Base-by-base conservation (phyloP, 495 filamentous ascomycete species). In the Ascobolus immersus region DNA sequence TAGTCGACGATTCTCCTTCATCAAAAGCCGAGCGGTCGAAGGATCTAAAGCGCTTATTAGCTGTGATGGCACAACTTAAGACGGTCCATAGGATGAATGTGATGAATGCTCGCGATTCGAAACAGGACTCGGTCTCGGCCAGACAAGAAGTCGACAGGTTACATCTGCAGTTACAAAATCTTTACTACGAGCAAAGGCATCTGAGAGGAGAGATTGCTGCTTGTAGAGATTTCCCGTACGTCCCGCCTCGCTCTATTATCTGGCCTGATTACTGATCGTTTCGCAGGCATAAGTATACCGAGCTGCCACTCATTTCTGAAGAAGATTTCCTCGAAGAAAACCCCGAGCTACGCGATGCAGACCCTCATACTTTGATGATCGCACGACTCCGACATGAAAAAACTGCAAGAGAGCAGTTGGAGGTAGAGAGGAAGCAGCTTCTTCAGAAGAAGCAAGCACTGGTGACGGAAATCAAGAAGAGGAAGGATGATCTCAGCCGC, bases 101-200 rank as follows among this genome's bases (percentile, higher is more conserved):
- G 41, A 62, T 91, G 35, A 61, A 65, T 12, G 75, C 84, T 22
- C 70, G 86, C 36, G 67, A 81, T 35, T 91, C 82, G 21, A 96
- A 94, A 49, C 64, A 71, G 33, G 57, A 65, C 43, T 93, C 89
- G 6, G 73, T 75, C 19, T 79, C 92, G 49, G 75, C 71, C 20
- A 69, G 84, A 17, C 73, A 79, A 49, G 81, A 92, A 52, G 77
- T 93, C 34, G 86, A 96, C 48, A 65, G 69, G 33, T 60, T 94
- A 37, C 82, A 93, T 55, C 64, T 96, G 13, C 73, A 89, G 48
- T 60, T 94, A 18, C 82, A 94, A 51, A 96, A 96, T 50, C 60
- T 96, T 17, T 84, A 89, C 53, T 96, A 96, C 51, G 86, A 96
- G 52, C 80, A 92, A 51, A 62, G 77, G 37, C 77, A 92, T 55